Percentiles rank a stretch among this genome's conserved stretches.
phyloP scores from a whole-genome alignment of 768 basidiomycete genomes.

The Russula griseocarnosa region DNA sequence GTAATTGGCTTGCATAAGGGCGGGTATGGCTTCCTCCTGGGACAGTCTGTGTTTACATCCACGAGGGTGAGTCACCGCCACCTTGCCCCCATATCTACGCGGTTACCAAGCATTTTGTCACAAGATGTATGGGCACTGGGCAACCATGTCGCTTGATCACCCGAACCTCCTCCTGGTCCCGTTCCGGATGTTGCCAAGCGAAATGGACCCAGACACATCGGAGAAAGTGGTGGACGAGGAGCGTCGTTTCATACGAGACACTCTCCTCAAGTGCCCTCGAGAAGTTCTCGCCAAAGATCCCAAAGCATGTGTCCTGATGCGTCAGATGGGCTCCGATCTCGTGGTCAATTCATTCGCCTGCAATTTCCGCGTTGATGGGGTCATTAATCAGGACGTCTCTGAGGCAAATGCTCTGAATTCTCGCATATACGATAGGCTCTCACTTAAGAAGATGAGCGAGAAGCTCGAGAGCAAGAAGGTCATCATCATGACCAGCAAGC shows the following conservation, averaged over 20 bases:
- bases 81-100: not conserved
- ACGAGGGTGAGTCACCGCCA: constrained; percentile 33
- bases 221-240: constrained; percentile 31
- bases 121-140: constrained; percentile 39
- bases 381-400: constrained; percentile 37
- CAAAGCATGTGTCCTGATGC: constrained; percentile 18
- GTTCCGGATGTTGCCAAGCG: constrained; percentile 39
- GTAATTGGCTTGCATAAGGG: constrained; percentile 40
- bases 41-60: constrained; percentile 39
- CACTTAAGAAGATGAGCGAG: constrained; percentile 33
- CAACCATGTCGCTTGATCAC: constrained; percentile 38
- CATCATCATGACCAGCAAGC: constrained; percentile 33
- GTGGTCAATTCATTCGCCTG: constrained; percentile 44
- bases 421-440: constrained; percentile 40
- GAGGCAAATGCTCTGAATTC: constrained; percentile 43
- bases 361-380: constrained; percentile 41
- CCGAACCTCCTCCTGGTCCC: constrained; percentile 40
- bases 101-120: not conserved
- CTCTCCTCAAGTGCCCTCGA: constrained; percentile 20
- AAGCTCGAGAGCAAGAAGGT: constrained; percentile 30
- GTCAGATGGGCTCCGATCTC: constrained; percentile 35
- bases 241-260: constrained; percentile 26
- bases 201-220: constrained; percentile 28
- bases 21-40: constrained; percentile 41
- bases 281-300: constrained; percentile 24